Evolutionary conservation across 192 early-diverging fungal species (phyloP), one percentile per base, ranked within the genome.

Genomic region (Backusella luteola): DNA sequence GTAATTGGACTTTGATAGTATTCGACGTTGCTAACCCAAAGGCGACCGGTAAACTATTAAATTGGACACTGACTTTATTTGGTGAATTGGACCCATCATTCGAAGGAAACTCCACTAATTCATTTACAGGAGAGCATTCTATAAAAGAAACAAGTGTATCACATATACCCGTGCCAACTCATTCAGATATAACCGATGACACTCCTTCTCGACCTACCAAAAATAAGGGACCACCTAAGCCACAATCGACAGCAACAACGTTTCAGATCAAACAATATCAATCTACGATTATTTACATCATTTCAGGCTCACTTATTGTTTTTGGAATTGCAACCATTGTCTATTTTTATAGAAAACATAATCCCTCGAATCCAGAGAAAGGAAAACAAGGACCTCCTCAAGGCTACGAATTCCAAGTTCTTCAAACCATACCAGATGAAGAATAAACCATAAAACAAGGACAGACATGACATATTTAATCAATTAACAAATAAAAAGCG

Each of bases 1-100:
- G 96, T 67, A 76, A 71, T n/a, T 98, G 96, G 96, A 87, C 86
- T 15, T 81, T 94, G 77, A 81, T 83, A 5, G 90, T 94, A 38
- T 88, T 81, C 34, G 92, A 94, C 77, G 84, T 86, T 0, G 73
- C 71, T 32, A 81, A 89, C 76, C 80, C 86, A 17, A 73, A 80
- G 17, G 75, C 81, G 29, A 81, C 85, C 0, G 91, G 92, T 17
- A 83, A 71, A n/a, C 81, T 93, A 59, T 72, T 85, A 17, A 76
- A 87, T 17, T 94, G 93, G 92, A 87, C 87, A 66, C 76, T 93
- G 70, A 87, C 85, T 8, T 66, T 91, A 15, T 90, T 75, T 74
- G 78, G 78, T 70, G 78, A 79, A 63, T 38, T 59, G 11, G 78
- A 79, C 67, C 78, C 78, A 53, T 52, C 23, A 19, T 67, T 75